phyloP scores from a whole-genome alignment of 164 flowering plant genomes.

The Tetrastigma voinierianum region DNA sequence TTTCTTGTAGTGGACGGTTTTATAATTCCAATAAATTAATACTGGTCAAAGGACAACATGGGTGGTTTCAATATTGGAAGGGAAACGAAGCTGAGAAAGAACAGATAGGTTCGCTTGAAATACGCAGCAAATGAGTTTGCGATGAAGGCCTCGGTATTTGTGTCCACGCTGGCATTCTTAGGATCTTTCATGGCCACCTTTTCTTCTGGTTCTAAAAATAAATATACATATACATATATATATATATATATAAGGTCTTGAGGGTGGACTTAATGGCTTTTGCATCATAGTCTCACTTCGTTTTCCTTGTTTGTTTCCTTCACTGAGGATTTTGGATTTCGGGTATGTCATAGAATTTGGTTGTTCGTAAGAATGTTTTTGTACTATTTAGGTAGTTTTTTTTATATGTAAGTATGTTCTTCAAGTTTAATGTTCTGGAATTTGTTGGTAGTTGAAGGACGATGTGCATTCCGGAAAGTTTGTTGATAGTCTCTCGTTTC shows the following conservation, averaged over 20 bases:
- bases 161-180: neutral
- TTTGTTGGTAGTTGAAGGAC: neutral
- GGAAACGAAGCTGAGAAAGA: neutral
- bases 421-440: neutral
- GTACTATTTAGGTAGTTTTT: neutral
- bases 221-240: too few species aligned
- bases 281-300: neutral
- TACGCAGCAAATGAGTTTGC: conserved; percentile 29
- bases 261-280: neutral
- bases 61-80: neutral
- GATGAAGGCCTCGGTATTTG: neutral
- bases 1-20: neutral
- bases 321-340: neutral
- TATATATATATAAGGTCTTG: neutral
- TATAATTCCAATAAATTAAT: neutral
- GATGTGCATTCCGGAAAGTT: too few species aligned
- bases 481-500: too few species aligned
- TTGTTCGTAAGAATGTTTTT: neutral
- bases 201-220: neutral
- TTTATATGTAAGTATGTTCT: neutral
- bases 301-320: neutral
- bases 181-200: neutral
- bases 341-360: neutral
- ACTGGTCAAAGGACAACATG: neutral
- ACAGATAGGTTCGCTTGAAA: conserved; percentile 21